Conservation (phyloP, 768 basidiomycete species). For the Pholiota molesta region DNA sequence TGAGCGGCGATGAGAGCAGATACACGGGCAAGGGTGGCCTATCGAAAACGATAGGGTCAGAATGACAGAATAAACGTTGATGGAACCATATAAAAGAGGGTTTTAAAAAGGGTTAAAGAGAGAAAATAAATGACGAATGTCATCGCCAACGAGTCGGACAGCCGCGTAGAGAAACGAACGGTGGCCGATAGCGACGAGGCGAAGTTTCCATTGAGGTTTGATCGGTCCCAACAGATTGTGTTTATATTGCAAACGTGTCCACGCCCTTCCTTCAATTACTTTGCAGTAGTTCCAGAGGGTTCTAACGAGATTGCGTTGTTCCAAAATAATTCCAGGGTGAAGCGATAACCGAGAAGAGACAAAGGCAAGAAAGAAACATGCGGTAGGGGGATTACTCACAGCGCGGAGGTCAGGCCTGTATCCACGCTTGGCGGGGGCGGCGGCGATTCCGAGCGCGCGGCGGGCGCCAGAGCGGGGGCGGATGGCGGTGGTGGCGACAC, state of each 20-base stretch:
- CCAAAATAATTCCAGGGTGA: not conserved
- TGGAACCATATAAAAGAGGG: conserved; percentile 15
- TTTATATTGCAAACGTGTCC: conserved; percentile 90
- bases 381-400: conserved; percentile 47
- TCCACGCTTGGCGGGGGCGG: conserved; percentile 60
- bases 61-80: conserved; percentile 12
- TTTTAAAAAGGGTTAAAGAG: conserved; percentile 15
- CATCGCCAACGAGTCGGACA: conserved; percentile 74
- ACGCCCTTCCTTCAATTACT: conserved; percentile 86
- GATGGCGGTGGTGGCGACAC: conserved; percentile 52
- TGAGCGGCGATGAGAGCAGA: conserved; percentile 73
- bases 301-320: conserved; percentile 84
- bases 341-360: conserved; percentile 15
- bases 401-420: conserved; percentile 80
- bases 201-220: conserved; percentile 60
- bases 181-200: conserved; percentile 81
- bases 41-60: conserved; percentile 31
- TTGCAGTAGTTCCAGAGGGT: conserved; percentile 75
- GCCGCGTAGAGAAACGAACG: conserved; percentile 63
- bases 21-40: conserved; percentile 79
- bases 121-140: conserved; percentile 39
- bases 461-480: conserved; percentile 73
- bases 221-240: conserved; percentile 53
- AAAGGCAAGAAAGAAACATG: conserved; percentile 16
- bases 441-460: conserved; percentile 67